A percentile compares a stretch with the other conserved stretches of the same genome.
Conservation (phyloP, 2,329 filamentous ascomycete genomes). For the Dissoconium aciculare region DNA sequence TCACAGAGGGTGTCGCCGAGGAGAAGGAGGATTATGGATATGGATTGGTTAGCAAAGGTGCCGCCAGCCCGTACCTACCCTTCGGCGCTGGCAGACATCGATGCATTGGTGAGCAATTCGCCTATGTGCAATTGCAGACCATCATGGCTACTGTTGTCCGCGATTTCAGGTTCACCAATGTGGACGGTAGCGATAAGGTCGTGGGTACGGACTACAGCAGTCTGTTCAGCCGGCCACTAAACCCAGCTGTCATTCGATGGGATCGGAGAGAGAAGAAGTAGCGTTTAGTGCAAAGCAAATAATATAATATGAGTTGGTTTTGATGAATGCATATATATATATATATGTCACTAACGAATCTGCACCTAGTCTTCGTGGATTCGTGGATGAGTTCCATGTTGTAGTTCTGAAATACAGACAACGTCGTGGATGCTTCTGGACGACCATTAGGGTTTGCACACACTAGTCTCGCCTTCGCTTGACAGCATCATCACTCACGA, state of each 20-base stretch:
- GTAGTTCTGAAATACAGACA: too few species aligned
- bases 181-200: constrained; percentile 53
- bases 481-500: too few species aligned
- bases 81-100: constrained; percentile 87
- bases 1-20: constrained; percentile 24
- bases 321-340: too few species aligned
- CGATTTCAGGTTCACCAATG: constrained; percentile 63
- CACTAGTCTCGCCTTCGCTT: too few species aligned
- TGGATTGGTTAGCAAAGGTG: constrained; percentile 81
- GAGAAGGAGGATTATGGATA: constrained; percentile 87
- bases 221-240: constrained; percentile 32
- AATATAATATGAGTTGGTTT: not conserved
- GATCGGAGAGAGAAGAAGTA: constrained; percentile 43
- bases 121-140: constrained; percentile 78
- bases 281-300: too few species aligned
- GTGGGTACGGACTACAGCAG: constrained; percentile 53
- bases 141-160: constrained; percentile 66
- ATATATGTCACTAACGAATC: too few species aligned
- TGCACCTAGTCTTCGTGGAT: too few species aligned
- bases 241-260: constrained; percentile 50
- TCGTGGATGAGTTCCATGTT: too few species aligned
- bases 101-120: constrained; percentile 95
- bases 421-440: too few species aligned
- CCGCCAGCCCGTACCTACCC: constrained; percentile 76
- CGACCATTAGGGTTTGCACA: too few species aligned